phyloP scores from a whole-genome alignment of 2,329 filamentous ascomycete genomes.

The Alternaria postmessia region DNA sequence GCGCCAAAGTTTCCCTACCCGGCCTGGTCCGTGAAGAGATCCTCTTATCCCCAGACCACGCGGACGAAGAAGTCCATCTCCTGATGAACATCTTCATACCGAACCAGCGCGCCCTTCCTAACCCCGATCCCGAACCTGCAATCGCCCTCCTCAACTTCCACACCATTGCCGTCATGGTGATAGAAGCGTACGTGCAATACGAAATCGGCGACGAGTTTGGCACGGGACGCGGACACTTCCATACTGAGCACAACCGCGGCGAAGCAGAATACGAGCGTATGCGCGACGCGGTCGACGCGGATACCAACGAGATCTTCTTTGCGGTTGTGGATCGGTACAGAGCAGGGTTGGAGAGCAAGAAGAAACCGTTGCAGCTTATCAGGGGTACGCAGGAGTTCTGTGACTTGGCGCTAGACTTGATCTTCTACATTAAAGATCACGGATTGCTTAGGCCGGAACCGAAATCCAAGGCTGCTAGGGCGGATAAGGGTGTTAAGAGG shows the following conservation, averaged over 20 bases:
- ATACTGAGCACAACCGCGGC: conserved; percentile 10
- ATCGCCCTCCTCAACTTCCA: conserved; percentile 45
- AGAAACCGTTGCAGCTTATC: conserved; percentile 26
- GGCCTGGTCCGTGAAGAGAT: conserved; percentile 48
- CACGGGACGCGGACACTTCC: conserved; percentile 17
- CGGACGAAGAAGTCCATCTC: conserved; percentile 34
- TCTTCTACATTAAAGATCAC: conserved; percentile 42
- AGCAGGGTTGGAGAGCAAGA: conserved; percentile 28
- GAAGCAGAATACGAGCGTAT: conserved; percentile 14
- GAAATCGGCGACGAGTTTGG: conserved; percentile 37
- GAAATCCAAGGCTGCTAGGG: conserved; percentile 19
- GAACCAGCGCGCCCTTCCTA: conserved; percentile 24
- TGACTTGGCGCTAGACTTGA: conserved; percentile 41
- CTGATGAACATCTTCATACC: conserved; percentile 42
- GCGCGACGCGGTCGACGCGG: conserved; percentile 20
- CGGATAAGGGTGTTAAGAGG: conserved; percentile 29
- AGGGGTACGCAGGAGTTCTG: conserved; percentile 45
- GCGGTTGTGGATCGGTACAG: conserved; percentile 44
- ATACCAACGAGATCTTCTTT: conserved; percentile 46
- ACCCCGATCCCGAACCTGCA: conserved; percentile 31
- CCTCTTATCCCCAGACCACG: conserved; percentile 36
- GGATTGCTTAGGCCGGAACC: conserved; percentile 22
- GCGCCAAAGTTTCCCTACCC: conserved; percentile 48
- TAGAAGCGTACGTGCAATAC: conserved; percentile 37
- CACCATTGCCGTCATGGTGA: conserved; percentile 42